phyloP scores from a whole-genome alignment of 2,329 filamentous ascomycete genomes.

The Peltaster fructicola region DNA sequence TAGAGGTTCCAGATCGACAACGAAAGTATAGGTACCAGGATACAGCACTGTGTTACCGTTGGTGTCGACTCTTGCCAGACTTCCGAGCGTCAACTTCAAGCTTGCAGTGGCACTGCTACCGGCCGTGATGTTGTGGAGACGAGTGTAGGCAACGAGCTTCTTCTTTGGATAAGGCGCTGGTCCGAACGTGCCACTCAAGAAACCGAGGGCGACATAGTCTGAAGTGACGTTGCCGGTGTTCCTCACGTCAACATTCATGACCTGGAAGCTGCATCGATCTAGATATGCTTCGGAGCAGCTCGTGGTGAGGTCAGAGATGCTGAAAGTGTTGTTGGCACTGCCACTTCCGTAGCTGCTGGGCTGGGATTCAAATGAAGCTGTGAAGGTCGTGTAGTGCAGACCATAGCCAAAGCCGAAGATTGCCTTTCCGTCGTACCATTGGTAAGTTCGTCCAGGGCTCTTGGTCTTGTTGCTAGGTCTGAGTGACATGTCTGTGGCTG shows the following conservation, averaged over 20 bases:
- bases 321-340: conserved; percentile 9
- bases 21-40: conserved; percentile 33
- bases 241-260: conserved; percentile 26
- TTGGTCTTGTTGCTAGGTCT: conserved; percentile 24
- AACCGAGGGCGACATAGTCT: conserved; percentile 36
- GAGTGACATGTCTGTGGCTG: conserved; percentile 39
- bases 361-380: conserved; percentile 8
- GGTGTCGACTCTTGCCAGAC: conserved; percentile 32
- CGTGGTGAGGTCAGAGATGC: conserved; percentile 22
- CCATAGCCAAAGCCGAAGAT: conserved; percentile 39
- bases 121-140: conserved; percentile 20
- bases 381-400: conserved; percentile 41
- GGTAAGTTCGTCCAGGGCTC: conserved; percentile 39
- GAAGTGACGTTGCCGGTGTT: conserved; percentile 31
- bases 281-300: conserved; percentile 21
- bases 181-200: conserved; percentile 30
- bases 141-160: conserved; percentile 32
- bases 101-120: conserved; percentile 14
- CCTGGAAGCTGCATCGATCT: conserved; percentile 27
- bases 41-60: conserved; percentile 35
- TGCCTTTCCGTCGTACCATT: conserved; percentile 36
- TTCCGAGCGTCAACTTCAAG: conserved; percentile 31
- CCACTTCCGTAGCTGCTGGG: conserved; percentile 6
- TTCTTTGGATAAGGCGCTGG: conserved; percentile 36
- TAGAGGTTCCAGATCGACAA: conserved; percentile 28